Conservation (phyloP, 139 green algal species). For the Haematococcus lacustris region DNA sequence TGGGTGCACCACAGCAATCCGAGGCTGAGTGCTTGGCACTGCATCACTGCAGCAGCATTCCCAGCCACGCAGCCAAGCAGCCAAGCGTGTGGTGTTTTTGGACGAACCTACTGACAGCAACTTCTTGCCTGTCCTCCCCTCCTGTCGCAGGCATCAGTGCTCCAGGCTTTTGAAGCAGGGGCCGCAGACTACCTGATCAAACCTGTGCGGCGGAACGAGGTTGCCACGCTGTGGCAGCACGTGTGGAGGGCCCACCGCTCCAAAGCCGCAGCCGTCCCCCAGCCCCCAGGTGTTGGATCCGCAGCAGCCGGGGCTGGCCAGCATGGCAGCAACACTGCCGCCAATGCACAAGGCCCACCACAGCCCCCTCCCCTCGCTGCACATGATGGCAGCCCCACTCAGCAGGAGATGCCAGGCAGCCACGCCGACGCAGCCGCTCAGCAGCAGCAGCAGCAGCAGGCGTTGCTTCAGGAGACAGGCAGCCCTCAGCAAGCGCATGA, state of each 20-base stretch:
- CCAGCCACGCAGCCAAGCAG: too few species aligned
- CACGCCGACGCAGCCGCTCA: not conserved
- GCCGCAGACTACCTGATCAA: conserved; percentile 72
- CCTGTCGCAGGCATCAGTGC: conserved; percentile 18
- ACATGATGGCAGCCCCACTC: not conserved
- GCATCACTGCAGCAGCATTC: too few species aligned
- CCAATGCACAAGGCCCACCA: not conserved
- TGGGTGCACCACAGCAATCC: too few species aligned
- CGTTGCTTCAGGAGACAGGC: not conserved
- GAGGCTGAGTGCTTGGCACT: too few species aligned
- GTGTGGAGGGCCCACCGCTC: conserved; percentile 25
- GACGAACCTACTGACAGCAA: too few species aligned
- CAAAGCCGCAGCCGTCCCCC: not conserved
- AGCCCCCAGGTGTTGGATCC: not conserved
- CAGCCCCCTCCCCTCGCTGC: not conserved
- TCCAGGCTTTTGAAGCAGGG: conserved; percentile 39
- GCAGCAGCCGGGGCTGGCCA: conserved; percentile 1
- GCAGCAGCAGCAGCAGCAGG: not conserved
- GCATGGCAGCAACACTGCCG: not conserved
- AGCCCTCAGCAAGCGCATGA: not conserved
- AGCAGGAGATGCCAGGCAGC: not conserved
- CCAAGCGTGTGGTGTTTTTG: too few species aligned
- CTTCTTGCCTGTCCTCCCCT: too few species aligned
- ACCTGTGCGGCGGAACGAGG: conserved; percentile 65
- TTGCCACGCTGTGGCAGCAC: conserved; percentile 65